Conservation (phyloP, 139 green algal genomes). For the Coelastrella sp. region DNA sequence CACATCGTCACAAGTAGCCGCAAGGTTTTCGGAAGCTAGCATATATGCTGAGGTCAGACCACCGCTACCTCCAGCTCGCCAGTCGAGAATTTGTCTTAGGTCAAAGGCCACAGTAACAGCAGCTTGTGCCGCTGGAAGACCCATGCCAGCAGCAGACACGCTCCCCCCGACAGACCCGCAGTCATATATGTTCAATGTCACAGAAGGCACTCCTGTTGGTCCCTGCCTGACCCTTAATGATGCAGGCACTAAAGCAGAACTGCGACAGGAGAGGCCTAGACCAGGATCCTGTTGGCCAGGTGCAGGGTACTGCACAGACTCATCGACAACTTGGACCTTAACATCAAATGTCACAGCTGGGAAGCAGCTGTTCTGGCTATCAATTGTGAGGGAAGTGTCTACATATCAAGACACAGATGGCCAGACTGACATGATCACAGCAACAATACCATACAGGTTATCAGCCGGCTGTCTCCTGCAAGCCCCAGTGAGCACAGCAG, state of each 20-base stretch:
- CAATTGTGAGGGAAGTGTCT: background rate
- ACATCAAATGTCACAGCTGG: background rate
- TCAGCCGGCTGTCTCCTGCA: background rate
- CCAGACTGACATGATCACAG: background rate
- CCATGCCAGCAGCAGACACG: background rate
- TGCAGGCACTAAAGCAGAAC: background rate
- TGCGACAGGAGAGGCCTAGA: background rate
- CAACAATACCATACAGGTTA: background rate
- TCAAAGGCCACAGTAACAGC: background rate
- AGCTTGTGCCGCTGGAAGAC: conserved; percentile 4
- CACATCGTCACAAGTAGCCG: background rate
- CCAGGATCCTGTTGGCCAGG: conserved; percentile 15
- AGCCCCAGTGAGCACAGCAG: background rate
- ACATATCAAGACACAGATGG: conserved; percentile 45
- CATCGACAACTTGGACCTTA: background rate
- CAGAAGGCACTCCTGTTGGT: background rate
- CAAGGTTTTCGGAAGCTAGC: background rate
- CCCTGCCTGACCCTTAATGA: background rate
- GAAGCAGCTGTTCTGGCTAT: background rate
- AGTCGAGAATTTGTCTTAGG: background rate
- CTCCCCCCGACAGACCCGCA: background rate
- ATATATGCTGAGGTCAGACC: conserved; percentile 17
- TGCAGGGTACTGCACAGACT: conserved; percentile 35
- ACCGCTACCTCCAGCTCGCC: background rate
- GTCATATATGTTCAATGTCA: conserved; percentile 15